Percentiles rank a stretch among this genome's conserved stretches.
phyloP scores from a whole-genome alignment of 306 rosid genomes.

The Rubus idaeus region DNA sequence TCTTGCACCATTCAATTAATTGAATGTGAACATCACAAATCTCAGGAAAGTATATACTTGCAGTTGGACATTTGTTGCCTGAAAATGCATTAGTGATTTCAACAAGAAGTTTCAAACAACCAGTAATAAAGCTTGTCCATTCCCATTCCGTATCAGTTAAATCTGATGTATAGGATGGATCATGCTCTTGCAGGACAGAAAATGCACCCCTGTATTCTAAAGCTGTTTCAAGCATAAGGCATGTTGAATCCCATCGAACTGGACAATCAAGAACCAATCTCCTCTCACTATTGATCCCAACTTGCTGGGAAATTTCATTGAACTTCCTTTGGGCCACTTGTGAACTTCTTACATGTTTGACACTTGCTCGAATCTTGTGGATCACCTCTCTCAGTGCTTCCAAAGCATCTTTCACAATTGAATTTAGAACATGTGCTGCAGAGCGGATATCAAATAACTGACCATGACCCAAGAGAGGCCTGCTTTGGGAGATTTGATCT shows the following conservation, averaged over 20 bases:
- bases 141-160: conserved; percentile 87
- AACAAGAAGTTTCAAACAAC: conserved; percentile 71
- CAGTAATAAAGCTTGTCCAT: conserved; percentile 51
- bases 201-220: conserved; percentile 73
- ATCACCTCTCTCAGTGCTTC: conserved; percentile 63
- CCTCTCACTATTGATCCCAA: conserved; percentile 56
- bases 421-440: conserved; percentile 67
- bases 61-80: conserved; percentile 63
- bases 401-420: conserved; percentile 62
- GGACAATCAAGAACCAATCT: conserved; percentile 66
- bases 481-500: conserved; percentile 67
- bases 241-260: conserved; percentile 66
- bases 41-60: conserved; percentile 85
- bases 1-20: conserved; percentile 85
- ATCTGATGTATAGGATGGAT: conserved; percentile 52
- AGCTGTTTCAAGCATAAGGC: conserved; percentile 79
- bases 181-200: conserved; percentile 65
- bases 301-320: conserved; percentile 65
- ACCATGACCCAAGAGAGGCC: conserved; percentile 65
- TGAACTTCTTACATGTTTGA: conserved; percentile 70
- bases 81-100: conserved; percentile 70
- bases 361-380: conserved; percentile 74
- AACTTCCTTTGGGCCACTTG: conserved; percentile 69
- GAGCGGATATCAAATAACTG: conserved; percentile 77
- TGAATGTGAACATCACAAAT: conserved; percentile 86